A percentile compares a stretch with the other conserved stretches of the same genome.
phyloP scores from a whole-genome alignment of 345 rosid genomes.

The Firmiana major region DNA sequence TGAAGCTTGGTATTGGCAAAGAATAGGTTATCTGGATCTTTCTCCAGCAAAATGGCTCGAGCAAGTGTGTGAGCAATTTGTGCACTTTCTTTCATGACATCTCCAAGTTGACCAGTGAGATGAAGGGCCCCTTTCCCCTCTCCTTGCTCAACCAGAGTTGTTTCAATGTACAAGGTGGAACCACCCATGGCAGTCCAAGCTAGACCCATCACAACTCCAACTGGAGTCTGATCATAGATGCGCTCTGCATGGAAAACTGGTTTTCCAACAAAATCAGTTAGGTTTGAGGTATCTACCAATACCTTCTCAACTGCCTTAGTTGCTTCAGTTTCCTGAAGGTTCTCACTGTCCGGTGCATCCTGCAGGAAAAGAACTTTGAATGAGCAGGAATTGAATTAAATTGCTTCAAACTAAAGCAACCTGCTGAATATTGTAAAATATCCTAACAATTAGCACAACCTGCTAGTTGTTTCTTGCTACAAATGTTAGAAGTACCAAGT shows the following conservation, averaged over 20 bases:
- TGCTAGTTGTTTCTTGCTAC: background rate
- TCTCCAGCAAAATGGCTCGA: constrained; percentile 65
- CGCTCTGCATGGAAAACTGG: constrained; percentile 97
- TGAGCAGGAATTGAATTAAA: background rate
- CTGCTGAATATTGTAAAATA: no score
- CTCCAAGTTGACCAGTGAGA: constrained; percentile 91
- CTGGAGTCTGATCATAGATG: constrained; percentile 79
- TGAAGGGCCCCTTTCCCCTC: constrained; percentile 88
- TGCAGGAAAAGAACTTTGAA: constrained; percentile 22
- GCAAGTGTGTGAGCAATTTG: constrained; percentile 91
- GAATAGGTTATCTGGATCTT: constrained; percentile 66
- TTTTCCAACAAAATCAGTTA: constrained; percentile 84
- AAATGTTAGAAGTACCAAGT: background rate
- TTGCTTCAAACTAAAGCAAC: background rate
- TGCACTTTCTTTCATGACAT: constrained; percentile 98
- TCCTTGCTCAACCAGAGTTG: constrained; percentile 75
- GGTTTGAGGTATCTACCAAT: constrained; percentile 59
- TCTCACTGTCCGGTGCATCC: constrained; percentile 33
- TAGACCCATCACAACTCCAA: constrained; percentile 98
- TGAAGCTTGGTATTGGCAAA: constrained; percentile 85
- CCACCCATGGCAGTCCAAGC: constrained; percentile 99
- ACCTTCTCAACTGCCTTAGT: constrained; percentile 47
- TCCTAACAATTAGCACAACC: background rate
- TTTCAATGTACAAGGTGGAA: constrained; percentile 92
- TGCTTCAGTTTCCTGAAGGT: constrained; percentile 35